phyloP scores from a whole-genome alignment of 1,139 yeast genomes.

The Pichia sp. region DNA sequence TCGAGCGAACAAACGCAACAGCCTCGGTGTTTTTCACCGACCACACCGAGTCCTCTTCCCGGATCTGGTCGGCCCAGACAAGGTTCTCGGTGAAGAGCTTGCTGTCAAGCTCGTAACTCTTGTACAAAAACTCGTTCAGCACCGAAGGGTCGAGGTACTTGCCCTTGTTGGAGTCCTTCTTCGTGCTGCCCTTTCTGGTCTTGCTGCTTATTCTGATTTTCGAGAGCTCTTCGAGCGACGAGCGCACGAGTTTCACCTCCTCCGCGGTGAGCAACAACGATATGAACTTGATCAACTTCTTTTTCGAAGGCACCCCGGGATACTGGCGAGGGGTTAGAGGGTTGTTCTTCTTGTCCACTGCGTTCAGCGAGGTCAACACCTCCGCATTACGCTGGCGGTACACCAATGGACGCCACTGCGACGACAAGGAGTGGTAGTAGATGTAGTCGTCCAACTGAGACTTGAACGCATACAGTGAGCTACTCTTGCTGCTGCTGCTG shows the following conservation, averaged over 20 bases:
- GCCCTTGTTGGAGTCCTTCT: conserved; percentile 2
- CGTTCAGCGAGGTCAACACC: conserved; percentile 46
- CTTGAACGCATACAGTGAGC: conserved; percentile 25
- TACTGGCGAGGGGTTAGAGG: conserved; percentile 37
- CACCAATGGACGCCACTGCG: conserved; percentile 37
- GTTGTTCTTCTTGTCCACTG: conserved; percentile 41
- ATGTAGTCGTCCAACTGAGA: conserved; percentile 29
- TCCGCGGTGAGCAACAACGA: conserved; percentile 30
- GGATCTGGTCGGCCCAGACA: conserved; percentile 14
- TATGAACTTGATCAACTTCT: conserved; percentile 34
- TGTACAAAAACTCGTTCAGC: conserved; percentile 25
- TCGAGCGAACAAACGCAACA: conserved; percentile 24
- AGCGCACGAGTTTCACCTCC: conserved; percentile 25
- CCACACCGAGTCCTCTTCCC: conserved; percentile 16
- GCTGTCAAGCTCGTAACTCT: conserved; percentile 25
- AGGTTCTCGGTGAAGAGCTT: conserved; percentile 19
- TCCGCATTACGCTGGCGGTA: conserved; percentile 47
- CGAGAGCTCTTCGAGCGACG: conserved; percentile 11
- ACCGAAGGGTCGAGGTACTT: conserved; percentile 18
- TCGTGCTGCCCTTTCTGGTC: background rate
- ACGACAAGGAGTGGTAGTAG: conserved; percentile 31
- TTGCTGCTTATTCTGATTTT: conserved; percentile 13
- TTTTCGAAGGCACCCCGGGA: conserved; percentile 35
- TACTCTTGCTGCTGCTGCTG: background rate
- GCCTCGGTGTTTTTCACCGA: conserved; percentile 24